Base-by-base conservation (phyloP, 2,329 filamentous ascomycete species). In the Onygenales sp. region DNA sequence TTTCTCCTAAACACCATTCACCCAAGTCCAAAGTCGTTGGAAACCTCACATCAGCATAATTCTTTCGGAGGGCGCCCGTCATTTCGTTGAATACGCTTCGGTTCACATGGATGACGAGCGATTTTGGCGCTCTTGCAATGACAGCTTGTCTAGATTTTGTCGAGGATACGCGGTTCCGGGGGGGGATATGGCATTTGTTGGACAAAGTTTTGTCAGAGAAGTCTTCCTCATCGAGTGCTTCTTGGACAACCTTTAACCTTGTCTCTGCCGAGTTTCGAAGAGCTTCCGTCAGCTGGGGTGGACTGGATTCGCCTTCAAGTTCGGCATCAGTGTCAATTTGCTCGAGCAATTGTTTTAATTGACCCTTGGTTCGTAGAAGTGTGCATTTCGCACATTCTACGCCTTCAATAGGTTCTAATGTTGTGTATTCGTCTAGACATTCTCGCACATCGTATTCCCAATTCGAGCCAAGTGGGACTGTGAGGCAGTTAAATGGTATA, bases 371-470 rank as follows among this genome's bases (percentile, higher is more conserved):
- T 17, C 75, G 71, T 8, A 91, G 69, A 1, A 96, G 78, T 0
- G 92, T 95, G 69, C 93, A 98, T 63, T 92, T 94, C 13, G 85
- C 81, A 68, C 93, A 98, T 64, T 96, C 86, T 2, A 97, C 91
- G 0, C 89, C 89, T 60, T 89, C 84, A 54, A 98, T 95, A 1
- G 80, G 77, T 66, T 97, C 93, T 7, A 96, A 77, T 10, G 83
- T 81, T 32, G 89, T 93, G 66, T 92, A 95, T 21, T 89, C 84
- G 64, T 94, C 86, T 17, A 98, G 72, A 53, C 89, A 85, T 55
- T 93, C 85, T 54, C 84, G 83, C 0, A 97, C 72, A 56, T 89
- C 81, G 63, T 91, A 88, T 14, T 78, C 74, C 58, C 76, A 78
- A 47, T 78, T 77, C 5, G 78, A 72, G 1, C 87, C 88, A 1